phyloP scores from a whole-genome alignment of 2,329 filamentous ascomycete genomes.

The Pseudopyricularia cyperi region DNA sequence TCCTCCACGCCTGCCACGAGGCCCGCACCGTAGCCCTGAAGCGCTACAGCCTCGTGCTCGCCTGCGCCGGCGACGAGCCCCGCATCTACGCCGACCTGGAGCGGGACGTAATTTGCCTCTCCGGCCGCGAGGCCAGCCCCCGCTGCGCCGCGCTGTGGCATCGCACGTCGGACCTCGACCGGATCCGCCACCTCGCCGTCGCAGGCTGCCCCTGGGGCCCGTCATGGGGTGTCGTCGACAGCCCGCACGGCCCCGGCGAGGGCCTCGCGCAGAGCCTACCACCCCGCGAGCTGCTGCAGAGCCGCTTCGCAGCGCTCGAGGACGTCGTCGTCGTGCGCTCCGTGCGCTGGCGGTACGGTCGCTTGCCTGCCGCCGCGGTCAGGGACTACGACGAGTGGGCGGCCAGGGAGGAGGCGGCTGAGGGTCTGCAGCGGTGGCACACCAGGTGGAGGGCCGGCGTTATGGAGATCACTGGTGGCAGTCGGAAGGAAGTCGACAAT shows the following conservation, averaged over 20 bases:
- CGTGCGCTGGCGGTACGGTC: conserved; percentile 1
- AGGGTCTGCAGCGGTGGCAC: background rate
- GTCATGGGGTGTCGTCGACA: conserved; percentile 5
- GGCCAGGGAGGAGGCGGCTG: background rate
- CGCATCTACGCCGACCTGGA: conserved; percentile 3
- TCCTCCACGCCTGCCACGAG: conserved; percentile 4
- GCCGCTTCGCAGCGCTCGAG: conserved; percentile 1
- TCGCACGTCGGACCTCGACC: background rate
- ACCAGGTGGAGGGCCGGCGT: background rate
- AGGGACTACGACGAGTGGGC: background rate
- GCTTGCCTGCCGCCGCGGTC: background rate
- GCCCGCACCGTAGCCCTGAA: conserved; percentile 2
- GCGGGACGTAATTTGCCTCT: conserved; percentile 2
- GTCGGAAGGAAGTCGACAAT: background rate
- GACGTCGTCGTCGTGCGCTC: conserved; percentile 3
- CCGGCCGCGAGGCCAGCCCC: background rate
- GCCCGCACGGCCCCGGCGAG: conserved; percentile 3
- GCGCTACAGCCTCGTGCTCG: conserved; percentile 2
- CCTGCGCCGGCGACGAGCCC: background rate
- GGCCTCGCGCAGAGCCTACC: conserved; percentile 3
- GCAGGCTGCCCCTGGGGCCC: background rate
- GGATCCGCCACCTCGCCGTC: conserved; percentile 2
- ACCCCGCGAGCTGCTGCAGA: background rate
- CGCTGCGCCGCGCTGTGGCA: background rate
- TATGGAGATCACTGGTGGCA: background rate